A percentile compares a stretch with the other conserved stretches of the same genome.
These are phyloP conservation scores for Durotheca rogersii DNA, from an alignment of 495 filamentous ascomycete genomes.

Conservation along the genomic window DNA sequence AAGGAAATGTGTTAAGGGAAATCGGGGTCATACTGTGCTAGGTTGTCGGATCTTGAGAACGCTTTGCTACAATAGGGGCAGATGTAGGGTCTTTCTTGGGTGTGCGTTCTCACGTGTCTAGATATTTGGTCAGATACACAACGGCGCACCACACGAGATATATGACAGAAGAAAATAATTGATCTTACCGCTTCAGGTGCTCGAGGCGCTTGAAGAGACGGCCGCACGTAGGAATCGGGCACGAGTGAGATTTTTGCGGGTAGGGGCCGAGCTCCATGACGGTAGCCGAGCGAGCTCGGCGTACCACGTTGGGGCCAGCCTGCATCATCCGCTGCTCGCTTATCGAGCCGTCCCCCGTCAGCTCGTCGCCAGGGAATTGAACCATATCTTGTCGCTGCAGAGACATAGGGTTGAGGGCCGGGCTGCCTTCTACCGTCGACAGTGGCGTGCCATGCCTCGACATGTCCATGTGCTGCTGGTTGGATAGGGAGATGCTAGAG, in stretches of 20 bases:
- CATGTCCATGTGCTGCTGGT: slow-evolving; percentile 70
- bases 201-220: slow-evolving; percentile 98
- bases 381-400: slow-evolving; percentile 67
- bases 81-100: slow-evolving; percentile 96
- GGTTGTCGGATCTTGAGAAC: slow-evolving; percentile 96
- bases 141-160: slow-evolving; percentile 38
- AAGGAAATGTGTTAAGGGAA: slow-evolving; percentile 32
- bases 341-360: slow-evolving; percentile 57
- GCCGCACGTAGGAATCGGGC: slow-evolving; percentile 97
- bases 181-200: slow-evolving; percentile 94
- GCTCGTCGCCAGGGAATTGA: slow-evolving; percentile 63
- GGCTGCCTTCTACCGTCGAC: slow-evolving; percentile 74
- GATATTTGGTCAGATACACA: slow-evolving; percentile 59
- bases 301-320: slow-evolving; percentile 69
- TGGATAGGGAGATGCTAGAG: slow-evolving; percentile 54
- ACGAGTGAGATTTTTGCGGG: slow-evolving; percentile 95
- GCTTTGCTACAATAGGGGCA: slow-evolving; percentile 98
- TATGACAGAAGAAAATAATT: slow-evolving; percentile 49
- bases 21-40: slow-evolving; percentile 79
- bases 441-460: slow-evolving; percentile 88
- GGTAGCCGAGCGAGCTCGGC: slow-evolving; percentile 90
- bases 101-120: slow-evolving; percentile 98
- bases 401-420: slow-evolving; percentile 66
- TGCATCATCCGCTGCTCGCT: slow-evolving; percentile 64
- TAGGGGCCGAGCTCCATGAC: slow-evolving; percentile 96